These are phyloP conservation scores for Evernia prunastri DNA, from an alignment of 495 filamentous ascomycete species.

Conservation along the genomic window DNA sequence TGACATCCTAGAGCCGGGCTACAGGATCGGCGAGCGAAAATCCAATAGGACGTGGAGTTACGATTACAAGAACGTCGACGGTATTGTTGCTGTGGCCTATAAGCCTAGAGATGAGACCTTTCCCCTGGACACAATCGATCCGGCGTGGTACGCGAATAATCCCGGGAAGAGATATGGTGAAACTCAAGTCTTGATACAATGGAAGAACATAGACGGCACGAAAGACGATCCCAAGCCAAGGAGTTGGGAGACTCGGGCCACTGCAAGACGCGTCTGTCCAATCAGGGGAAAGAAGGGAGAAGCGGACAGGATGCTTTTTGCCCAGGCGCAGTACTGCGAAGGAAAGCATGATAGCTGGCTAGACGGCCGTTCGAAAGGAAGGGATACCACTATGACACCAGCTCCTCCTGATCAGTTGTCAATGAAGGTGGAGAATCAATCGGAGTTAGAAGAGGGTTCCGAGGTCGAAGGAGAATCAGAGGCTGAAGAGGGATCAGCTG, in stretches of 20 bases:
- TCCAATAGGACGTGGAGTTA: too few species aligned
- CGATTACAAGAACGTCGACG: too few species aligned
- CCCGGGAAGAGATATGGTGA: too few species aligned
- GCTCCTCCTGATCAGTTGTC: not conserved
- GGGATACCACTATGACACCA: not conserved
- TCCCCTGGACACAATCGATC: too few species aligned
- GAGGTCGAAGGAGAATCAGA: not conserved
- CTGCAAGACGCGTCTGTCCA: not conserved
- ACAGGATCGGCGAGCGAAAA: too few species aligned
- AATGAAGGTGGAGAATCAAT: too few species aligned
- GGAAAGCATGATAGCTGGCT: not conserved
- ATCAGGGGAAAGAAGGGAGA: not conserved
- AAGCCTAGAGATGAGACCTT: too few species aligned
- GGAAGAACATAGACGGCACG: too few species aligned
- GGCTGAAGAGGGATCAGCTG: not conserved
- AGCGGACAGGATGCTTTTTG: not conserved
- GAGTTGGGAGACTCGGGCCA: not conserved
- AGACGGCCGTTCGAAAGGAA: not conserved
- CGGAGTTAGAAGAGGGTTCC: not conserved
- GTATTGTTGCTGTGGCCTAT: too few species aligned
- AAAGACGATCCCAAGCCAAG: not conserved
- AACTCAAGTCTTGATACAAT: too few species aligned
- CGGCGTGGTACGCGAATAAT: too few species aligned
- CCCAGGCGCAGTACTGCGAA: not conserved
- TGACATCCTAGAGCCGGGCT: too few species aligned